phyloP scores from a whole-genome alignment of 352 stramenopile species.

The Salisapilia sapeloensis region DNA sequence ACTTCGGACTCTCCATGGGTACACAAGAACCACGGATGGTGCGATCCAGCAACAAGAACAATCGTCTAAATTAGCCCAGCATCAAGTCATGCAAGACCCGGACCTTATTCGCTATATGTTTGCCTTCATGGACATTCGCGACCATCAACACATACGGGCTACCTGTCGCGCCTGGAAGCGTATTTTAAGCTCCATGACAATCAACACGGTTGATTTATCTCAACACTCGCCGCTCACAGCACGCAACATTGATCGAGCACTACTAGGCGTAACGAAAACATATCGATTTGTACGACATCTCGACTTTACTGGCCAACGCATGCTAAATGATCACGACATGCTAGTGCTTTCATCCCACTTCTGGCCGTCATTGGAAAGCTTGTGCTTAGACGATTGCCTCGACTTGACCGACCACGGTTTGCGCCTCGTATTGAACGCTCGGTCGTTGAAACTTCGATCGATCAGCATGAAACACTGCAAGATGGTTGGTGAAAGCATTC shows the following conservation, averaged over 20 bases:
- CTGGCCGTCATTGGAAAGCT: slow-evolving; percentile 49
- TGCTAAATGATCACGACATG: slow-evolving; percentile 45
- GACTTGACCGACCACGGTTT: slow-evolving; percentile 64
- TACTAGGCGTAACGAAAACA: slow-evolving; percentile 38
- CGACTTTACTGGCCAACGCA: slow-evolving; percentile 55
- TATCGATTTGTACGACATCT: slow-evolving; percentile 43
- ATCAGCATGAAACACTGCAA: slow-evolving; percentile 72
- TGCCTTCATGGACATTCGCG: slow-evolving; percentile 49
- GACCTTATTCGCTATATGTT: slow-evolving; percentile 41
- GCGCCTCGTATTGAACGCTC: slow-evolving; percentile 65
- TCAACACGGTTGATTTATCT: slow-evolving; percentile 57
- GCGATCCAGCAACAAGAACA: too few relatives aligned
- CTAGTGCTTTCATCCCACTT: slow-evolving; percentile 70
- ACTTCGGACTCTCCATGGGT: too few relatives aligned
- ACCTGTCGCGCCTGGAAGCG: slow-evolving; percentile 40
- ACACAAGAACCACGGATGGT: too few relatives aligned
- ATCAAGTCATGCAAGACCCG: too few relatives aligned
- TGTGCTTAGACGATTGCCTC: slow-evolving; percentile 54
- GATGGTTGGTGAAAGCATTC: slow-evolving; percentile 35
- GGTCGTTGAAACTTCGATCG: slow-evolving; percentile 39
- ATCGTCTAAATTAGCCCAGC: too few relatives aligned
- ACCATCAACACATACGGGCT: slow-evolving; percentile 44
- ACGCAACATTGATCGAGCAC: slow-evolving; percentile 30
- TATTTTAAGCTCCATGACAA: slow-evolving; percentile 41
- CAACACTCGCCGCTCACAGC: slow-evolving; percentile 23